Percentiles rank a stretch among this genome's conserved stretches.
Evolutionary conservation across 306 rosid genomes (phyloP).

Genomic region (Biancaea sappan): DNA sequence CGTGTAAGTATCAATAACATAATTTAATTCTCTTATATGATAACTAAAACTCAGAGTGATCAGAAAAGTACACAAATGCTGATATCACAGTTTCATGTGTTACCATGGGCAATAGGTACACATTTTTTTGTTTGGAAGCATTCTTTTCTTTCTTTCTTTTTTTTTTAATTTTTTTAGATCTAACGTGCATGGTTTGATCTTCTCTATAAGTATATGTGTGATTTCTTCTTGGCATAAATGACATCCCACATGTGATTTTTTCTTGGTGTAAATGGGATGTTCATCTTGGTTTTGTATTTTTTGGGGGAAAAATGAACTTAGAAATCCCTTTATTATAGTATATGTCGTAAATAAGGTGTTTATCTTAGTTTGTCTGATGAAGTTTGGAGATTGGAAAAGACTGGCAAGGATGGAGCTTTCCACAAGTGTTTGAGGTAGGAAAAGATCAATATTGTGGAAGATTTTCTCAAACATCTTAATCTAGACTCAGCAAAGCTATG

Average conservation of each 20-base stretch:
- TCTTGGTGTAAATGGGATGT: slow-evolving; percentile 5
- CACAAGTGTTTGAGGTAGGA: slow-evolving; percentile 80
- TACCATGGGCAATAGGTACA: too few species aligned
- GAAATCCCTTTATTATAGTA: background rate
- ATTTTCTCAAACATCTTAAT: slow-evolving; percentile 75
- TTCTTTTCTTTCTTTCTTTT: too few species aligned
- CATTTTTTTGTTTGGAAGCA: too few species aligned
- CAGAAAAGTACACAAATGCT: too few species aligned
- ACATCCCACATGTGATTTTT: slow-evolving; percentile 25
- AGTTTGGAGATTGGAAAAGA: slow-evolving; percentile 93
- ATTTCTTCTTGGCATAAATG: too few species aligned
- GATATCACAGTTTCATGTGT: too few species aligned
- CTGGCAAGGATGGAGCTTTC: slow-evolving; percentile 94
- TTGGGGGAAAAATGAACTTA: background rate
- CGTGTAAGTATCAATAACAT: too few species aligned
- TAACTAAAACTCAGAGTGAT: too few species aligned
- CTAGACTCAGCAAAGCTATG: slow-evolving; percentile 76
- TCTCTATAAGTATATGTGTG: too few species aligned
- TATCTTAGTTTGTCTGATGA: slow-evolving; percentile 72
- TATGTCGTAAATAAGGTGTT: slow-evolving; percentile 3
- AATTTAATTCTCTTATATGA: too few species aligned
- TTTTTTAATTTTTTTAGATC: too few species aligned
- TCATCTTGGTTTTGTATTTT: slow-evolving; percentile 4
- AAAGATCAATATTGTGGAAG: slow-evolving; percentile 66
- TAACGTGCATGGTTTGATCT: too few species aligned